Conservation (phyloP, 129 eudicot species). For the Chrysanthemum lavandulifolium region DNA sequence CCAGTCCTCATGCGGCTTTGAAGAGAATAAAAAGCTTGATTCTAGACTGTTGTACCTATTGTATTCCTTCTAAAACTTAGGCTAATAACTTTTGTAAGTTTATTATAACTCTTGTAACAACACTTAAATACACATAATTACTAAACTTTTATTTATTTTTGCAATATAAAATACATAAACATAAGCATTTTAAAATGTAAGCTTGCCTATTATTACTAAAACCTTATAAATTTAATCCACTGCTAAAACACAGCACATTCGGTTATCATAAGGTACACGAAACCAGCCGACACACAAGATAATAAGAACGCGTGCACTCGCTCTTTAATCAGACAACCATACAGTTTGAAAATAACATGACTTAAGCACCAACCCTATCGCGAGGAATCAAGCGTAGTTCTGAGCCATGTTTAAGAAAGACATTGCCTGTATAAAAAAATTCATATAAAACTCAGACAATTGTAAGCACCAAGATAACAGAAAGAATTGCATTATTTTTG, state of each 20-base stretch:
- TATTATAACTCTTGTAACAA: slow-evolving; percentile 12
- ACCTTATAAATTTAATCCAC: too few species aligned
- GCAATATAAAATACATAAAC: too few species aligned
- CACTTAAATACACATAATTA: not conserved
- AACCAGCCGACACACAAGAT: not conserved
- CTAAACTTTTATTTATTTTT: not conserved
- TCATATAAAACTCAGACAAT: not conserved
- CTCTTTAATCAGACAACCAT: not conserved
- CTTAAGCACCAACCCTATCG: slow-evolving; percentile 83
- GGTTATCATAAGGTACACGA: too few species aligned
- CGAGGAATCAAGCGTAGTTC: slow-evolving; percentile 95
- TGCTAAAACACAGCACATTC: too few species aligned
- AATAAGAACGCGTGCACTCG: not conserved
- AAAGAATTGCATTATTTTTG: not conserved
- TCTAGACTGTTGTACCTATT: too few species aligned
- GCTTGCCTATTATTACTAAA: too few species aligned
- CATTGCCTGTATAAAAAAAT: slow-evolving; percentile 63
- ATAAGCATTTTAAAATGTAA: too few species aligned
- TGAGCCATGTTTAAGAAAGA: slow-evolving; percentile 93
- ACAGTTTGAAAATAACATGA: not conserved
- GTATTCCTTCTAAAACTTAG: too few species aligned
- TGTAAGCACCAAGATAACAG: not conserved
- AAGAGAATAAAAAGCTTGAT: too few species aligned
- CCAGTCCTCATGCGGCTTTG: too few species aligned
- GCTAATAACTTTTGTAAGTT: too few species aligned